Base-by-base conservation (phyloP, 129 eudicot genomes). In the Tanacetum coccineum region DNA sequence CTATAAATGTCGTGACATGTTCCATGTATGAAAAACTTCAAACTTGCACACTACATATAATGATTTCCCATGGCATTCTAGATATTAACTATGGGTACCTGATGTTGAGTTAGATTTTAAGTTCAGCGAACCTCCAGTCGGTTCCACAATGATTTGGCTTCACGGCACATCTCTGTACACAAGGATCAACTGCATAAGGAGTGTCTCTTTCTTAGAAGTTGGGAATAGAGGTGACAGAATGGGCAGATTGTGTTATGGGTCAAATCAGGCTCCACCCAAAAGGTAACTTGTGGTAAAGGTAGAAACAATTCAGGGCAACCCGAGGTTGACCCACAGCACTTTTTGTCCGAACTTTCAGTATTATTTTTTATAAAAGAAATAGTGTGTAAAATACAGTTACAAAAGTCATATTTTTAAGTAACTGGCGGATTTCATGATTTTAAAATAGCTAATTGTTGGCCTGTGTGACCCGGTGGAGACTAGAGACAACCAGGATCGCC, bases 121-220 rank as follows among this genome's bases (percentile, higher is more conserved):
- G 59, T 70, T 79, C 80, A 59, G 72, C 70, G 61, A 68, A 71
- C 72, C 72, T 74, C 68, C 70, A 28, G 19, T 59, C 78, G 53
- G 72, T 72, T 66, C 81, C 84, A 67, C 79, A 76, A 40, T 75
- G 82, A 73, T 70, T 82, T 49, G 75, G 71, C 78, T 80, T 82
- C 71, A 74, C 85, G 19, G 22, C 63, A 59, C 79, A 73, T 74
- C 70, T 80, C 91, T 84, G 73, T 62, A 62, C 39, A 59, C 77
- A 77, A 20, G 8, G 9, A 44, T 46, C 36, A 14, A 61, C 20
- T 52, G 1, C 40, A 71, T 17, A 61, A 64, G 25, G 48, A 13
- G 13, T 4, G 21, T 46, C 22, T 19, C 13, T 53, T 36, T 14
- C 21, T 14, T 30, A 36, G 49, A 20, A 60, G 15, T 70, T 68